These are phyloP conservation scores for Kurtzmaniella natalensis DNA, from an alignment of 1,139 yeast genomes.

Conservation along the genomic window DNA sequence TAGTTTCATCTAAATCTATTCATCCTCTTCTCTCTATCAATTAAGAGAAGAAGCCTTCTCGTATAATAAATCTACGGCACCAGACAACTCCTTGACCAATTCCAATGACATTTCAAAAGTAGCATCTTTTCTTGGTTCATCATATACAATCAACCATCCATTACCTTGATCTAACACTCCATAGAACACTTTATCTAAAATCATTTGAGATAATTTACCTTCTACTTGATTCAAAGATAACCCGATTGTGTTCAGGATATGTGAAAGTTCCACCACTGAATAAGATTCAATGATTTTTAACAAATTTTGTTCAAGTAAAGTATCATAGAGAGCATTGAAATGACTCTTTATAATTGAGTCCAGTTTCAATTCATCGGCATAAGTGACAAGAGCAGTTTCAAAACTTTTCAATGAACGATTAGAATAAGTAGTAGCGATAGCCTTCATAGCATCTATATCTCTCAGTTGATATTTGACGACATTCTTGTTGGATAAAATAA, in stretches of 20 bases:
- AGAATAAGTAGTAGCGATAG: slow-evolving; percentile 85
- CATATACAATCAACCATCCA: slow-evolving; percentile 93
- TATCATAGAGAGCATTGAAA: slow-evolving; percentile 88
- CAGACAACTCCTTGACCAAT: slow-evolving; percentile 80
- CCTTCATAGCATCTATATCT: slow-evolving; percentile 86
- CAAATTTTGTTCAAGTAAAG: slow-evolving; percentile 86
- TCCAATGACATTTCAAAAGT: slow-evolving; percentile 87
- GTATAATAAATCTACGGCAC: slow-evolving; percentile 84
- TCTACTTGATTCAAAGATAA: slow-evolving; percentile 86
- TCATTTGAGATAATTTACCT: slow-evolving; percentile 94
- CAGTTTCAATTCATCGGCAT: slow-evolving; percentile 70
- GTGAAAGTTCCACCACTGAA: slow-evolving; percentile 88
- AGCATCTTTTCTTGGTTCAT: slow-evolving; percentile 84
- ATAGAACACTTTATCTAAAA: slow-evolving; percentile 85
- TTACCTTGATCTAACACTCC: slow-evolving; percentile 98
- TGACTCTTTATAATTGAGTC: slow-evolving; percentile 91
- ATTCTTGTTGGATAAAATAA: slow-evolving; percentile 71
- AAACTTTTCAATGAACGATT: slow-evolving; percentile 89
- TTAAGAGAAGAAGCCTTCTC: slow-evolving; percentile 87
- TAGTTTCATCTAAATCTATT: neutral
- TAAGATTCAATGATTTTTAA: slow-evolving; percentile 95
- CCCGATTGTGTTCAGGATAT: slow-evolving; percentile 84
- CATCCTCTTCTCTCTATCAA: slow-evolving; percentile 17
- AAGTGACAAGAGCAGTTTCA: slow-evolving; percentile 70
- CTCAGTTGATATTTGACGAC: slow-evolving; percentile 73